phyloP scores from a whole-genome alignment of 805 yeast genomes.

The Cyberlindnera maclurae region DNA sequence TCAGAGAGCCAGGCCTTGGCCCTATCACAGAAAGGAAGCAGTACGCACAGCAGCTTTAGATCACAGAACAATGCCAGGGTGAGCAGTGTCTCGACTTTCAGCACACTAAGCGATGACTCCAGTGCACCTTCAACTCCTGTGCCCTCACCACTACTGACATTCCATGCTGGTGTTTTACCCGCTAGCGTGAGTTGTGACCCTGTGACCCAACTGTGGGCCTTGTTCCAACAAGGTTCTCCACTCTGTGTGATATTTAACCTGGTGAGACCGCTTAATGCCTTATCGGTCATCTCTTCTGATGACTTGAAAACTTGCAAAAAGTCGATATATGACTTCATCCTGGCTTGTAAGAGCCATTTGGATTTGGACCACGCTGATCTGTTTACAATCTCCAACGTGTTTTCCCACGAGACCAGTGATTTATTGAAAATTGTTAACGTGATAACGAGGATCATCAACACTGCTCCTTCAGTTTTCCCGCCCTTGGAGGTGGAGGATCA shows the following conservation, averaged over 20 bases:
- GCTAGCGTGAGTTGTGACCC: constrained; percentile 79
- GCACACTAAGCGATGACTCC: constrained; percentile 28
- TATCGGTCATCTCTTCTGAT: constrained; percentile 64
- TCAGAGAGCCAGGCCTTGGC: constrained; percentile 65
- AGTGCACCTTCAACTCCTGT: constrained; percentile 21
- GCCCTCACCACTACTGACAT: constrained; percentile 37
- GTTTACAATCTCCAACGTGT: constrained; percentile 86
- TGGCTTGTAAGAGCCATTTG: constrained; percentile 75
- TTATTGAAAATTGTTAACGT: constrained; percentile 69
- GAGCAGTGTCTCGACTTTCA: constrained; percentile 28
- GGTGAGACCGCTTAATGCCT: constrained; percentile 49
- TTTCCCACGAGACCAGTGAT: constrained; percentile 73
- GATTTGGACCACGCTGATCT: constrained; percentile 72
- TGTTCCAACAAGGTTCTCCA: constrained; percentile 90
- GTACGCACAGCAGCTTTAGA: constrained; percentile 6
- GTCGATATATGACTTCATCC: constrained; percentile 81
- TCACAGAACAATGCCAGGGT: constrained; percentile 22
- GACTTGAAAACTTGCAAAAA: constrained; percentile 82
- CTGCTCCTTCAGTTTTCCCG: constrained; percentile 38
- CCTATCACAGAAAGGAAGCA: constrained; percentile 29
- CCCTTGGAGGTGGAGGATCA: constrained; percentile 24
- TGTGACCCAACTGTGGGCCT: constrained; percentile 81
- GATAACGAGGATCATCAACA: constrained; percentile 55
- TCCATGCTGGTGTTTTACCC: constrained; percentile 72
- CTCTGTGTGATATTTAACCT: constrained; percentile 78